Evolutionary conservation across 768 basidiomycete species (phyloP).

Genomic region (Tylopilus sp.): DNA sequence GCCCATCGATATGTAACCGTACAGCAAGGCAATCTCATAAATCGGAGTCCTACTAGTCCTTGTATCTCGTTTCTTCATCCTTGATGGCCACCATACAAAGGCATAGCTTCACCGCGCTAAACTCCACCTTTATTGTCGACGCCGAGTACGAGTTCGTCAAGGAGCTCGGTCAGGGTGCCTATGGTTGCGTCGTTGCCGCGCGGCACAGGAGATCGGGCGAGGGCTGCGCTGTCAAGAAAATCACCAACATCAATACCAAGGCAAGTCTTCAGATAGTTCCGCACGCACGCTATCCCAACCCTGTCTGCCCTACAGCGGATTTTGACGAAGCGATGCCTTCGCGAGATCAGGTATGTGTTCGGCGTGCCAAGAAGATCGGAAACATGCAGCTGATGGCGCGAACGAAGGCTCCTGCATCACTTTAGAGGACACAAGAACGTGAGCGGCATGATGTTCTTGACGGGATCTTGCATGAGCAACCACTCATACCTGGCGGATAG

Average conservation of each 20-base stretch:
- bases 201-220: slow-evolving; percentile 80
- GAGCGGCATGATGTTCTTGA: slow-evolving; percentile 22
- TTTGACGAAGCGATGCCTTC: slow-evolving; percentile 91
- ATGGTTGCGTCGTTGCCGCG: slow-evolving; percentile 88
- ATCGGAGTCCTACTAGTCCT: not conserved
- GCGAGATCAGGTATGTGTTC: slow-evolving; percentile 82
- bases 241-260: slow-evolving; percentile 91
- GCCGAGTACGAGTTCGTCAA: slow-evolving; percentile 92
- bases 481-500: slow-evolving; percentile 38
- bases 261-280: slow-evolving; percentile 34
- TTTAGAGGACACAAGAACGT: slow-evolving; percentile 99
- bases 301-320: slow-evolving; percentile 58
- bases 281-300: slow-evolving; percentile 10
- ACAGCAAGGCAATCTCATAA: slow-evolving; percentile 3
- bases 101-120: slow-evolving; percentile 78
- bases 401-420: slow-evolving; percentile 80
- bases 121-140: slow-evolving; percentile 85
- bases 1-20: slow-evolving; percentile 27
- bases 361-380: not conserved
- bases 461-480: not conserved
- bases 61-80: slow-evolving; percentile 1
- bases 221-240: slow-evolving; percentile 95
- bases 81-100: slow-evolving; percentile 47
- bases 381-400: slow-evolving; percentile 13
- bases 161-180: slow-evolving; percentile 94